Evolutionary conservation across 495 filamentous ascomycete species (phyloP).

Genomic region (Lepidopterella palustris): DNA sequence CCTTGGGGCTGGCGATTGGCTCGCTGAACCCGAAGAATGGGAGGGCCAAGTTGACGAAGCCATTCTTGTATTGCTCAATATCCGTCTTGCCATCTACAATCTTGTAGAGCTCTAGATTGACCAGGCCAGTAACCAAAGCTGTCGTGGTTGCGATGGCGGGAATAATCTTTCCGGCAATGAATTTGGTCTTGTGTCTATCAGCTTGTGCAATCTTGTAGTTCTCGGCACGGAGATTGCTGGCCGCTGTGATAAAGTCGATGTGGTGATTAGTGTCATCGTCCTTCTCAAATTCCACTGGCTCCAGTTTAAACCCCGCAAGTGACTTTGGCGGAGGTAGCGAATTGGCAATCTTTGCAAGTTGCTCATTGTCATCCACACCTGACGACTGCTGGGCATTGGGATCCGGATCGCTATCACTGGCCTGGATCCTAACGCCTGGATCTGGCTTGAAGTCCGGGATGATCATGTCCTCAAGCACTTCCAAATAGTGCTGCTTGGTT

Average conservation of each 20-base stretch:
- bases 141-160: constrained; percentile 98
- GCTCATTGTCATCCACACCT: constrained; percentile 56
- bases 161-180: constrained; percentile 99
- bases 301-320: constrained; percentile 77
- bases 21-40: constrained; percentile 98
- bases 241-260: constrained; percentile 98
- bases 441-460: constrained; percentile 93
- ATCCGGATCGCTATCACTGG: constrained; percentile 89
- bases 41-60: constrained; percentile 93
- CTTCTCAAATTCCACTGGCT: constrained; percentile 97
- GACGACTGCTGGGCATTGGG: constrained; percentile 61
- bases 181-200: constrained; percentile 95
- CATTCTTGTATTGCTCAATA: constrained; percentile 98
- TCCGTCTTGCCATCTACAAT: constrained; percentile 90
- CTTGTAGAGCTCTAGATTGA: constrained; percentile 92
- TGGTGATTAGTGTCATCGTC: constrained; percentile 97
- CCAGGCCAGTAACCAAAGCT: constrained; percentile 88
- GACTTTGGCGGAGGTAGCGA: constrained; percentile 69
- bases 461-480: constrained; percentile 86
- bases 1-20: constrained; percentile 86
- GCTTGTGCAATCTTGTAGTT: constrained; percentile 94
- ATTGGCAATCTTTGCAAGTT: constrained; percentile 60
- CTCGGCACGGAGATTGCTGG: constrained; percentile 91
- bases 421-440: constrained; percentile 92
- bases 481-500: constrained; percentile 60